Base-by-base conservation (phyloP, 1,284 basidiomycete genomes). In the Trametes pubescens region DNA sequence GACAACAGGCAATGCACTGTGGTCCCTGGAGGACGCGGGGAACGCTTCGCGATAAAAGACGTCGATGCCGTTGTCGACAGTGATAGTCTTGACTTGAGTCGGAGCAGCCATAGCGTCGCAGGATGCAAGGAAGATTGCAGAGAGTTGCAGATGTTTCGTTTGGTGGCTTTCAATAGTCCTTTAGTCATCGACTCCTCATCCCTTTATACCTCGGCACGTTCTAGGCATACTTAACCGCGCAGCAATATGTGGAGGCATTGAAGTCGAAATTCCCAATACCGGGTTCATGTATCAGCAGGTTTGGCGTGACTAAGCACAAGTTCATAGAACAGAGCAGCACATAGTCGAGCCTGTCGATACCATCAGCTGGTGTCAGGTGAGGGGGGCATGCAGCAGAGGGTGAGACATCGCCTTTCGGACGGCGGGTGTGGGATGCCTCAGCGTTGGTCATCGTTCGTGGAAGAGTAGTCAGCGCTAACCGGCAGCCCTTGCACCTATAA, bases 1-100 rank as follows among this genome's bases (percentile, higher is more conserved):
- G 22, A 84, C 54, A 11, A 76, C 75, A 0, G 81, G 80, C 7
- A 65, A 32, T 1, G 56, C 24, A 13, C 43, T 38, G 10, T 34
- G 9, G 48, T 57, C 49, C 47, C 29, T 22, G 0, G 72, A 72
- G 3, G 72, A 61, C 1, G 65, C 24, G 1, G 64, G 58, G 5
- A 80, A 80, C 0, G 82, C 79, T 56, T 79, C 74, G 54, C 80
- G 78, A 69, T 84, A 84, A 73, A 81, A 81, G 5, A 85, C 69
- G 6, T 77, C 71, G 55, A 81, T 54, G 29, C 67, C 74, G 43
- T 75, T 74, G 63, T 80, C 77, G 40, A 74, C 78, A 4, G 69
- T 62, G 58, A 79, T 66, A 35, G 68, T 71, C 55, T 73, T 72
- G 51, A 69, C 57, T 18, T 68, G 65, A 35, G 65, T 70, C 2